A percentile compares a stretch with the other conserved stretches of the same genome.
These are phyloP conservation scores for Amniculicola lignicola DNA, from an alignment of 495 filamentous ascomycete genomes.

Conservation along the genomic window DNA sequence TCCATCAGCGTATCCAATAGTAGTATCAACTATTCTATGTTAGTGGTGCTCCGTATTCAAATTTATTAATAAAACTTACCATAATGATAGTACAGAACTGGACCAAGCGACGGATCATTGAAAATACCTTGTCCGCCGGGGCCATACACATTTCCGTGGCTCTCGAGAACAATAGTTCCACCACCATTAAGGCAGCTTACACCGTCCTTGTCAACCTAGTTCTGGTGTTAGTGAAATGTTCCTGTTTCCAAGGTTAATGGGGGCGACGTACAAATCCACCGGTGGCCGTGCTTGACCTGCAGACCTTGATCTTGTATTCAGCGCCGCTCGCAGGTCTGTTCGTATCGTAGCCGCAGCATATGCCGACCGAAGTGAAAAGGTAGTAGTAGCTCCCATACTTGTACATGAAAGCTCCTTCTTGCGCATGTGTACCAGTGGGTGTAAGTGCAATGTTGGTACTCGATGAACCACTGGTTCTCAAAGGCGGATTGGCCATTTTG, in stretches of 20 bases:
- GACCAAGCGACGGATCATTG: conserved; percentile 47
- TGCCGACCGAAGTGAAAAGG: conserved; percentile 62
- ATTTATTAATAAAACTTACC: conserved; percentile 2
- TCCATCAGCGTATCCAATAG: conserved; percentile 60
- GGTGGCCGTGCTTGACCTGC: conserved; percentile 52
- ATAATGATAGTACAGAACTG: conserved; percentile 73
- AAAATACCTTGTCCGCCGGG: conserved; percentile 66
- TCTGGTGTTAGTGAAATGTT: neutral
- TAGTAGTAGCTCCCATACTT: conserved; percentile 59
- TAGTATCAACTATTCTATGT: conserved; percentile 49
- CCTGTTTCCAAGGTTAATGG: neutral
- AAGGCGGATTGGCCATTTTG: conserved; percentile 47
- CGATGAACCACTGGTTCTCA: conserved; percentile 36
- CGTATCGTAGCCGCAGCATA: conserved; percentile 57
- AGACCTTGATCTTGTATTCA: conserved; percentile 68
- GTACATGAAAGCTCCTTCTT: conserved; percentile 60
- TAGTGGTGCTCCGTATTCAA: conserved; percentile 1
- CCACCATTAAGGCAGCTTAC: conserved; percentile 55
- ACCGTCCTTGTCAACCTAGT: conserved; percentile 57
- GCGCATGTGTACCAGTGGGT: conserved; percentile 49
- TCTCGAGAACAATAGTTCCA: conserved; percentile 61
- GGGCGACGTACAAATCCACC: conserved; percentile 52
- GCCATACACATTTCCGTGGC: conserved; percentile 62
- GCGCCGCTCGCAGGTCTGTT: conserved; percentile 51
- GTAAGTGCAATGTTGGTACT: conserved; percentile 57